A percentile compares a stretch with the other conserved stretches of the same genome.
These are phyloP conservation scores for Geotrichum reessii DNA, from an alignment of 1,139 yeast genomes.

Conservation along the genomic window DNA sequence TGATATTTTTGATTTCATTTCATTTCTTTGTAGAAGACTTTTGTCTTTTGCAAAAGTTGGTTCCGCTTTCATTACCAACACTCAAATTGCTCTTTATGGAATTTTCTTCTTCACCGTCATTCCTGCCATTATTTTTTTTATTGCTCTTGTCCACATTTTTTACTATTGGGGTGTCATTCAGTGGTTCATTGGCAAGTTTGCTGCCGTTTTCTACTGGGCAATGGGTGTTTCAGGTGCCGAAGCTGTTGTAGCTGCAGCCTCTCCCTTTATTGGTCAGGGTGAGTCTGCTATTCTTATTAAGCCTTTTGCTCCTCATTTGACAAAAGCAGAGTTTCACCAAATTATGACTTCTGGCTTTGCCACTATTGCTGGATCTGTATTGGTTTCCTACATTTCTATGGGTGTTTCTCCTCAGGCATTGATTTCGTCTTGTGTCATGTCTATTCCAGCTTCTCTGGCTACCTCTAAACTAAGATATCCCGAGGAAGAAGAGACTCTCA, in stretches of 20 bases:
- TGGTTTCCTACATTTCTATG: constrained; percentile 59
- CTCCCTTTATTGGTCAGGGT: constrained; percentile 66
- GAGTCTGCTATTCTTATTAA: constrained; percentile 61
- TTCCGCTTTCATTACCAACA: constrained; percentile 52
- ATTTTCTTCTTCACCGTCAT: constrained; percentile 53
- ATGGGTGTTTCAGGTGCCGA: constrained; percentile 61
- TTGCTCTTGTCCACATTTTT: constrained; percentile 57
- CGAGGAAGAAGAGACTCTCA: constrained; percentile 53
- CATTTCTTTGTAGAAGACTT: constrained; percentile 53
- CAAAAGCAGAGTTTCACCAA: constrained; percentile 61
- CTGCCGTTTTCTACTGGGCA: constrained; percentile 57
- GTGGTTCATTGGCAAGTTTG: constrained; percentile 58
- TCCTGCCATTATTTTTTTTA: constrained; percentile 61
- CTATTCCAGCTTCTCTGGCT: constrained; percentile 62
- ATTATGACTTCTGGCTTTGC: constrained; percentile 64
- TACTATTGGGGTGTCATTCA: constrained; percentile 58
- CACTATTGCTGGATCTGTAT: constrained; percentile 61
- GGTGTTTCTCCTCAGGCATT: constrained; percentile 62
- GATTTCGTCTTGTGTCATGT: constrained; percentile 65
- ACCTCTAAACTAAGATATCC: constrained; percentile 59
- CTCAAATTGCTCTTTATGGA: constrained; percentile 8
- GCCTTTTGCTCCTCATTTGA: constrained; percentile 56
- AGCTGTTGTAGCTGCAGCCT: constrained; percentile 63
- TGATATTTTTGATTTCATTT: constrained; percentile 59
- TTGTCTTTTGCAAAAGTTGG: constrained; percentile 59